Percentiles rank a stretch among this genome's conserved stretches.
These are phyloP conservation scores for Leccinum aurantiacum DNA, from an alignment of 768 basidiomycete species.

Conservation along the genomic window DNA sequence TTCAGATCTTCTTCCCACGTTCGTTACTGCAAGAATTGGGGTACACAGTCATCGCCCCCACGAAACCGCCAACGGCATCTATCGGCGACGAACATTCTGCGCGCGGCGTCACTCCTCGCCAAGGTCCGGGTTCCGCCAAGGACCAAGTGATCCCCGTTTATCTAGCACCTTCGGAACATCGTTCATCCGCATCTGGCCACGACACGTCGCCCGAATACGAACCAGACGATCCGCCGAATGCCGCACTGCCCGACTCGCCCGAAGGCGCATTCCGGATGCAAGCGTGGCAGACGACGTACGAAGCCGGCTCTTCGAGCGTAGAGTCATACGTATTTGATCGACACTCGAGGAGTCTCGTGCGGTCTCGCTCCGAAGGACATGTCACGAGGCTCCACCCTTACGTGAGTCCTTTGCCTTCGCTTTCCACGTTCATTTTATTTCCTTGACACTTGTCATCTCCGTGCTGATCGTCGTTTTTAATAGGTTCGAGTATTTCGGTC, in stretches of 20 bases:
- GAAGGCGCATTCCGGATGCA: constrained; percentile 29
- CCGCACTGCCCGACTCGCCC: constrained; percentile 13
- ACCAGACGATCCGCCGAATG: constrained; percentile 29
- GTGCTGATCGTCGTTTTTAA: constrained; percentile 14
- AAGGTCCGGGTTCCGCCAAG: constrained; percentile 24
- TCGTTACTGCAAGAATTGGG: constrained; percentile 65
- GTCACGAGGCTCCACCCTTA: constrained; percentile 28
- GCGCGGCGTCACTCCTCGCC: constrained; percentile 1
- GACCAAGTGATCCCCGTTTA: constrained; percentile 25
- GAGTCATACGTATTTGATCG: constrained; percentile 31
- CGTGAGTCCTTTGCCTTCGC: constrained; percentile 11
- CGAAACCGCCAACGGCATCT: constrained; percentile 29
- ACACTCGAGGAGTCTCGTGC: constrained; percentile 28
- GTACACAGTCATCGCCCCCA: constrained; percentile 43
- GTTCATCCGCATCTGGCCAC: constrained; percentile 26
- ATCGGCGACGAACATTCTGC: constrained; percentile 12
- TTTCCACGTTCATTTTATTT: background rate
- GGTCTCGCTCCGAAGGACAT: constrained; percentile 33
- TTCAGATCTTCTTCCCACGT: constrained; percentile 76
- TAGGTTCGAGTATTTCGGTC: constrained; percentile 31
- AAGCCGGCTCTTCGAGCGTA: constrained; percentile 10
- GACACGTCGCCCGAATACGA: constrained; percentile 43
- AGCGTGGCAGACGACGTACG: constrained; percentile 18
- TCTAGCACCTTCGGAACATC: constrained; percentile 16
- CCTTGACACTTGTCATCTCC: background rate